Base-by-base conservation (phyloP, 129 eudicot genomes). In the Arctium minus region DNA sequence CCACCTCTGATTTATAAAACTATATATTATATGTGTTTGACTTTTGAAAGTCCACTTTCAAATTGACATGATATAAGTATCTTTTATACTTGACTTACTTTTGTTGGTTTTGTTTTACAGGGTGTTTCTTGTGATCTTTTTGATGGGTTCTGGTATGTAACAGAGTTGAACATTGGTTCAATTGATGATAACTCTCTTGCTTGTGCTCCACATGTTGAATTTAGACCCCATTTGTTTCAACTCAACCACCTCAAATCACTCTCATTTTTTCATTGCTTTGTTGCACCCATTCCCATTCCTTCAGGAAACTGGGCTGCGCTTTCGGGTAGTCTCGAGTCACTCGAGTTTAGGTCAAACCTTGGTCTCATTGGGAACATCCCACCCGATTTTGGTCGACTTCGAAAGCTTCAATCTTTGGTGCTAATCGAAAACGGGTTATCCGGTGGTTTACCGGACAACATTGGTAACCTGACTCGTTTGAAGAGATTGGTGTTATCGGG, bases 61-160 rank as follows among this genome's bases (percentile, higher is more conserved):
- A 17, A 72, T 76, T 7, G 27, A 22, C 27, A 22, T 22, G 27
- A 22, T 22, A 22, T 22, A 22, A 22, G 27, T 53, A 53, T 53
- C 22, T 53, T 53, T 53, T 22, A 53, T 3, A 31, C 68, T 40
- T 69, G 56, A 76, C 60, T 13, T 6, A 18, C 48, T 46, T 76
- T 37, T 35, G 60, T 68, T 35, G 67, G n/a, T 75, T 64, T 50
- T 68, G 38, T 74, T 18, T 29, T 76, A 39, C 92, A 92, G 97
- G 97, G 97, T 64, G 93, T 92, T 69, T 86, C 94, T 70, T 92
- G 97, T 87, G 97, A 92, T 74, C 18, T 92, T 36, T 85, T 76
- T 74, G 86, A 89, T 89, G 94, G 89, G 56, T 87, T 87, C 7
- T 92, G 97, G 97, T 90, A 92, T 76, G 97, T 89, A 15, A 92